phyloP scores from a whole-genome alignment of 2,329 filamentous ascomycete species.

The Diplodia intermedia region DNA sequence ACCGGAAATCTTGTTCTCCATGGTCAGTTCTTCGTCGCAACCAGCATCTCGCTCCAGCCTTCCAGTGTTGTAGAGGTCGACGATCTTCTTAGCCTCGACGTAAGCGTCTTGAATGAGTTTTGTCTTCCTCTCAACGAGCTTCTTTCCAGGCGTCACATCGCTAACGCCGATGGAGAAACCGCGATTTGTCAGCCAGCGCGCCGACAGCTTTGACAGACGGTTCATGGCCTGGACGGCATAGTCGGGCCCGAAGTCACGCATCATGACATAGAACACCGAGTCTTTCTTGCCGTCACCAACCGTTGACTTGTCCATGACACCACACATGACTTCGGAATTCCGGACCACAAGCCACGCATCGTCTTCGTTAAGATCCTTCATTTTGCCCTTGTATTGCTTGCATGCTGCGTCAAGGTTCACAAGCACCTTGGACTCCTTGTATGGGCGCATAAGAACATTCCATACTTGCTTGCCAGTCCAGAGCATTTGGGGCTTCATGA shows the following conservation, averaged over 20 bases:
- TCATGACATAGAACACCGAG: slow-evolving; percentile 94
- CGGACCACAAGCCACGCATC: slow-evolving; percentile 92
- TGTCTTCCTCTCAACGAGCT: slow-evolving; percentile 75
- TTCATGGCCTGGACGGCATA: slow-evolving; percentile 93
- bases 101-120: slow-evolving; percentile 80
- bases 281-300: slow-evolving; percentile 98
- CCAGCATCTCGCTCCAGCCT: slow-evolving; percentile 86
- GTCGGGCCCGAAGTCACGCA: slow-evolving; percentile 91
- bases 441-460: slow-evolving; percentile 88
- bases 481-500: slow-evolving; percentile 82
- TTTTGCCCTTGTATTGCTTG: slow-evolving; percentile 75
- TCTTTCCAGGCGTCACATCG: slow-evolving; percentile 84
- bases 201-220: slow-evolving; percentile 86
- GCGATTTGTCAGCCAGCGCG: slow-evolving; percentile 84
- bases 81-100: slow-evolving; percentile 79
- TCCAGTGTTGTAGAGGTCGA: slow-evolving; percentile 78
- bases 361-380: slow-evolving; percentile 75
- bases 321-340: slow-evolving; percentile 97
- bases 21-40: slow-evolving; percentile 87
- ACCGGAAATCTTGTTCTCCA: slow-evolving; percentile 89
- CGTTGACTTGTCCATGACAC: slow-evolving; percentile 95
- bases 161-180: slow-evolving; percentile 97
- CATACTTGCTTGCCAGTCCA: slow-evolving; percentile 99
- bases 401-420: slow-evolving; percentile 95
- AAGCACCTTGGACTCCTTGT: slow-evolving; percentile 78